Base-by-base conservation (phyloP, 805 yeast genomes). In the Huiozyma sinensis region DNA sequence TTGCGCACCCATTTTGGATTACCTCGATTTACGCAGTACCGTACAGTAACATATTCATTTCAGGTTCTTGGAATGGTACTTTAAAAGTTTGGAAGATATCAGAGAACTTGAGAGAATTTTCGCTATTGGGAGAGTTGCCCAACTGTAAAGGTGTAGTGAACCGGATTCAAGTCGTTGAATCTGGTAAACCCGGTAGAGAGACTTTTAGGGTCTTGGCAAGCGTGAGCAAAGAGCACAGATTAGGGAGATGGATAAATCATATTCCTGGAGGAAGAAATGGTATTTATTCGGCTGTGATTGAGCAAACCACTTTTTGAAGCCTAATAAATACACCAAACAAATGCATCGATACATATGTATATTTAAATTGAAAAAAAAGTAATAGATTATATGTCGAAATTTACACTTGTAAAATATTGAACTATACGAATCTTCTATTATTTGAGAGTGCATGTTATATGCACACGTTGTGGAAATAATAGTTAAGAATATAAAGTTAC, bases 41-140 rank as follows among this genome's bases (percentile, higher is more conserved):
- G 12, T 90, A 77, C 60, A 75, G 89, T 9, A 88, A 92, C 57
- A 63, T 86, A 6, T 86, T 92, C 57, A 68, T 90, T 38, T 77
- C 87, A 9, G 98, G 98, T 1, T 89, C 97, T 2, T 83, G 86
- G 81, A 75, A 78, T 56, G 97, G 97, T 4, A 60, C 70, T 7
- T 62, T 92, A 44, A 77, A 74, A 47, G 72, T 87, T 39, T 92
- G 97, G 97, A 76, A 76, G 56, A 60, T 90, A 28, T 74, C 72
- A 41, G 80, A 75, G 41, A 79, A 76, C 42, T 58, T 81, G 54
- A 74, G 95, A 53, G 66, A 70, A 32, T 82, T 90, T 59, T 66
- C 63, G 32, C 59, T 69, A 6, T 49, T 85, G 8, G 84, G 83
- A 12, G 70, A 72, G 29, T 56, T 89, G 24, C 60, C 69, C 3